phyloP scores from a whole-genome alignment of 2,329 filamentous ascomycete species.

The Verticillium albo-atrum region DNA sequence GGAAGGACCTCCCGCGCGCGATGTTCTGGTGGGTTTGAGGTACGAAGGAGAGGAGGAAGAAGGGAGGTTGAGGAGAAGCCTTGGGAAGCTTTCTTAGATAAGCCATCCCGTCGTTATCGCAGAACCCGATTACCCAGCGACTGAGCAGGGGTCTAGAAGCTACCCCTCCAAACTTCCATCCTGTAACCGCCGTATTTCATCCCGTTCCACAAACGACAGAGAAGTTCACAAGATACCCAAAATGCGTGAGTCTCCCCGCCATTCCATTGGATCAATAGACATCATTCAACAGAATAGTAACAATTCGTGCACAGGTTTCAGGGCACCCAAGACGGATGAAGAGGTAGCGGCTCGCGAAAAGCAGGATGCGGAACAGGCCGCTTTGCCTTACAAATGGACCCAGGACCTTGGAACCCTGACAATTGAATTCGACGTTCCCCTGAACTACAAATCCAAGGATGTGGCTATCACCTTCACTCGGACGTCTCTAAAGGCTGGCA shows the following conservation, averaged over 20 bases:
- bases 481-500: constrained; percentile 67
- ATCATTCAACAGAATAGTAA: background rate
- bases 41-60: background rate
- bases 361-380: constrained; percentile 82
- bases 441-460: constrained; percentile 79
- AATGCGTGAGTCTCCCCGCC: background rate
- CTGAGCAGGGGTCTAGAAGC: background rate
- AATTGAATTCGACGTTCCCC: constrained; percentile 71
- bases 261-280: background rate
- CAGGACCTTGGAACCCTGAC: constrained; percentile 83
- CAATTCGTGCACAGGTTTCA: constrained; percentile 1
- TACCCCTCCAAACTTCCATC: constrained; percentile 2
- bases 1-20: background rate
- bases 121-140: background rate
- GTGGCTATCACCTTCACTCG: constrained; percentile 80
- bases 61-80: background rate
- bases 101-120: background rate
- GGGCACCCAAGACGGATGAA: constrained; percentile 52
- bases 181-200: background rate
- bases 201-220: background rate
- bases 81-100: background rate
- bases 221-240: background rate
- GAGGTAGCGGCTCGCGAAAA: constrained; percentile 58
- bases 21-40: background rate
- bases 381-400: constrained; percentile 94